Base-by-base conservation (phyloP, 805 yeast genomes). In the Ogataea allantospora region DNA sequence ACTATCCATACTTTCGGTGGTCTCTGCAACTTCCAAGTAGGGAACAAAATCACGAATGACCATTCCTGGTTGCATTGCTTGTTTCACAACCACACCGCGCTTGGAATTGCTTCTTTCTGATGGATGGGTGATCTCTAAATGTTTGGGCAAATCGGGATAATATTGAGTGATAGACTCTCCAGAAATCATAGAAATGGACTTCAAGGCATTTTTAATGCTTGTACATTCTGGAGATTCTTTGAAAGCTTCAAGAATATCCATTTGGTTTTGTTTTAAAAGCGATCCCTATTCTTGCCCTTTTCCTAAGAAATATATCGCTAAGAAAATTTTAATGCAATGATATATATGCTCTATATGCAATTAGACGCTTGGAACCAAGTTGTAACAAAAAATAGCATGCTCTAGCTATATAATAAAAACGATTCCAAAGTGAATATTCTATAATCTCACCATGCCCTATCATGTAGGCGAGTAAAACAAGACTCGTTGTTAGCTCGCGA, bases 401-500 rank as follows among this genome's bases (percentile, higher is more conserved):
- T 20, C 32, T n/a, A 24, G 30, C 22, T 23, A 17, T 18, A 7
- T 8, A 20, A 25, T 12, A 13, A 33, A 27, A 25, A 26, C 17
- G 29, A 27, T 14, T 7, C 30, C 26, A 13, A 15, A 11, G 13
- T 23, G 29, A 24, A 19, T 18, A 13, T 21, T 35, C 34, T 35
- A 30, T 22, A 18, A 17, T 23, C 8, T 17, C 16, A 16, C 25
- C 15, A 22, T 21, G 4, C n/a, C n/a, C n/a, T n/a, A n/a, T n/a
- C n/a, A n/a, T n/a, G n/a, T 19, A 10, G 42, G 40, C 9, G 48
- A 36, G 28, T 21, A 38, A n/a, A 28, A 25, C 11, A 30, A 35
- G 48, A 41, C 39, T 39, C 46, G 12, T 43, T 35, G 27, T 47
- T 40, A 7, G 47, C 37, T 25, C 43, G 27, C 21, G 44, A 39